Percentiles rank a stretch among this genome's conserved stretches.
Conservation (phyloP, 768 basidiomycete genomes). For the Hypholoma fasciculare region DNA sequence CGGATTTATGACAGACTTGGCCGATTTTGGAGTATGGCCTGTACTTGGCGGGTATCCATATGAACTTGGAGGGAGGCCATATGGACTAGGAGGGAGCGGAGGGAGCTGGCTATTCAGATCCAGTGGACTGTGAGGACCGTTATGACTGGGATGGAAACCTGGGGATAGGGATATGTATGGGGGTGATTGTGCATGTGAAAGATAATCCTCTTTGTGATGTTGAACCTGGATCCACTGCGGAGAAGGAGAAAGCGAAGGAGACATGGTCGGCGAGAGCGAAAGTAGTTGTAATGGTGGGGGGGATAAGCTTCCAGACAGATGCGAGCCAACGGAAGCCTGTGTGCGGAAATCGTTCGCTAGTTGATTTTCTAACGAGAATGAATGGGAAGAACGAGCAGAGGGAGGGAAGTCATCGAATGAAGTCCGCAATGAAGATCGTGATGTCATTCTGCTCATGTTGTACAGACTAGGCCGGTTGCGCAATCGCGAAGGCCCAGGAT, state of each 20-base stretch:
- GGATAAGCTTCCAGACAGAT: slow-evolving; percentile 64
- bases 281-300: slow-evolving; percentile 77
- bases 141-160: slow-evolving; percentile 35
- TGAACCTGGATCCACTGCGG: slow-evolving; percentile 56
- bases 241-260: slow-evolving; percentile 45
- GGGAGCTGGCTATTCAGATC: slow-evolving; percentile 55
- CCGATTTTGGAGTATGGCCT: slow-evolving; percentile 63
- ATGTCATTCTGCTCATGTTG: slow-evolving; percentile 73
- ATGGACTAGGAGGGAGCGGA: slow-evolving; percentile 43
- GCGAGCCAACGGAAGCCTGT: slow-evolving; percentile 67
- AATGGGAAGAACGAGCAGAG: slow-evolving; percentile 78
- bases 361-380: slow-evolving; percentile 74
- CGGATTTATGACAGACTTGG: slow-evolving; percentile 77
- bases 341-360: slow-evolving; percentile 73
- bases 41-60: slow-evolving; percentile 50
- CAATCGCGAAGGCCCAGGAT: slow-evolving; percentile 74
- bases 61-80: slow-evolving; percentile 34
- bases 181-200: slow-evolving; percentile 37
- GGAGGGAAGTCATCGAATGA: slow-evolving; percentile 73
- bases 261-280: slow-evolving; percentile 67
- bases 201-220: slow-evolving; percentile 32
- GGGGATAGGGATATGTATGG: slow-evolving; percentile 37
- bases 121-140: slow-evolving; percentile 44
- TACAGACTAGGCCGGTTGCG: slow-evolving; percentile 63
- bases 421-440: slow-evolving; percentile 73